Evolutionary conservation across 75 land plant species (phyloP), one percentile per base, ranked within the genome.

Genomic region (Pinus albicaulis): DNA sequence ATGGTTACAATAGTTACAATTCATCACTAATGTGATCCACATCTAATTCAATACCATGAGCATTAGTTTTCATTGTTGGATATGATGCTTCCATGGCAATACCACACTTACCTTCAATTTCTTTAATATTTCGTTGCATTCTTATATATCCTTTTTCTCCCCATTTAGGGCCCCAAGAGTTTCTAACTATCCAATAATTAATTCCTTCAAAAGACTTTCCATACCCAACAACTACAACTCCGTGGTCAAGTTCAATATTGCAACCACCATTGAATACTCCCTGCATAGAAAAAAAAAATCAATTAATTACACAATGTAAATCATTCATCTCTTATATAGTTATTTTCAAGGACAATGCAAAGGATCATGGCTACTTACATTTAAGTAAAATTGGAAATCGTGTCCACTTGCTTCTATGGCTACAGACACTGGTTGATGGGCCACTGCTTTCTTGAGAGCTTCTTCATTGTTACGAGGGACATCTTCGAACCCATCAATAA

Each of bases 111-210:
- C 94, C 94, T 59, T 79, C 76, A 44, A 61, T 75, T 23, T 28
- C 75, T 2, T 66, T 17, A 16, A 71, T 70, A 34, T 79, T 83
- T 6, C 92, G 88, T 65, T 83, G 48, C 91, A 94, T 86, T 62
- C 89, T 85, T n/a, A 94, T 83, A 80, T 88, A 94, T 12, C 98
- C 98, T 48, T 85, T 82, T 77, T 94, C 98, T 71, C 98, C 98
- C 98, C 98, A 94, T 34, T 70, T 83, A 23, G 85, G 10, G 16
- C 95, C 98, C 98, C 98, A 94, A 22, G 98, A 94, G 82, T 94
- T 94, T 86, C 79, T 94, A 80, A 94, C 92, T 25, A 87, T 92
- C 98, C 98, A 94, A 78, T 92, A 94, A 65, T 88, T 81, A 5
- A 25, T 16, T 55, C 78, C 84, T 59, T 59, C 60, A 6, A 4